These are phyloP conservation scores for Puccinia horiana DNA, from an alignment of 1,284 basidiomycete species.

Conservation along the genomic window DNA sequence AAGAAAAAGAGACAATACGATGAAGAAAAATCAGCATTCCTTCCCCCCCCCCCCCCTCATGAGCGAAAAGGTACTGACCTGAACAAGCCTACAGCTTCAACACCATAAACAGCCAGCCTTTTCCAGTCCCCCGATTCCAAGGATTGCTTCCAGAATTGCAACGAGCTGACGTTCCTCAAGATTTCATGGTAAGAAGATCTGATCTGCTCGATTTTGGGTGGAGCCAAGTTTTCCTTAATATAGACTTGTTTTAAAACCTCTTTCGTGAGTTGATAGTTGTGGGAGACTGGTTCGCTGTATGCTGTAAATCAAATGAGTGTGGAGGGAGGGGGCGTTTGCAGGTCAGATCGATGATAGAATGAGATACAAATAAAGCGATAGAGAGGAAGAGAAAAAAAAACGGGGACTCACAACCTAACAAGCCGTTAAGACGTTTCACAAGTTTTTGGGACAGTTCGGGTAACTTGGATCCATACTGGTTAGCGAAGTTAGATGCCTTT, in stretches of 20 bases:
- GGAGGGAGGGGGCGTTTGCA: not conserved
- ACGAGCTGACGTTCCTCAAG: constrained; percentile 14
- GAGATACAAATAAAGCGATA: not conserved
- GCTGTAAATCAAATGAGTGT: not conserved
- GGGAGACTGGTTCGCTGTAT: constrained; percentile 30
- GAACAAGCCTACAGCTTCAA: constrained; percentile 45
- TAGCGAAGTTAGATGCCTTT: constrained; percentile 21
- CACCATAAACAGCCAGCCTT: constrained; percentile 37
- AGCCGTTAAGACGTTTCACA: not conserved
- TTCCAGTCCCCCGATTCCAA: constrained; percentile 43
- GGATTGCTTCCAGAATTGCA: constrained; percentile 35
- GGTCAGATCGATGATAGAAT: not conserved
- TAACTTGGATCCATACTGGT: constrained; percentile 24
- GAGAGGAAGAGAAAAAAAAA: not conserved
- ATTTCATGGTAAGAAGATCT: constrained; percentile 17
- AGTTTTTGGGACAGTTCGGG: constrained; percentile 10
- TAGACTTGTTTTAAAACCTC: constrained; percentile 49
- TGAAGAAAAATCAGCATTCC: not conserved
- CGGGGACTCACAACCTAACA: constrained; percentile 17
- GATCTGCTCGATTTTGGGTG: constrained; percentile 31
- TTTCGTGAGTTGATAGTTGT: constrained; percentile 34
- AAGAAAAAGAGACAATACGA: not conserved
- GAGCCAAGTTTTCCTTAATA: constrained; percentile 41
- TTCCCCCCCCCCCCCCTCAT: not conserved
- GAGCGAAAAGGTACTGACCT: constrained; percentile 20